Conservation (phyloP, 2,329 filamentous ascomycete species). For the Colletotrichum somersetense region DNA sequence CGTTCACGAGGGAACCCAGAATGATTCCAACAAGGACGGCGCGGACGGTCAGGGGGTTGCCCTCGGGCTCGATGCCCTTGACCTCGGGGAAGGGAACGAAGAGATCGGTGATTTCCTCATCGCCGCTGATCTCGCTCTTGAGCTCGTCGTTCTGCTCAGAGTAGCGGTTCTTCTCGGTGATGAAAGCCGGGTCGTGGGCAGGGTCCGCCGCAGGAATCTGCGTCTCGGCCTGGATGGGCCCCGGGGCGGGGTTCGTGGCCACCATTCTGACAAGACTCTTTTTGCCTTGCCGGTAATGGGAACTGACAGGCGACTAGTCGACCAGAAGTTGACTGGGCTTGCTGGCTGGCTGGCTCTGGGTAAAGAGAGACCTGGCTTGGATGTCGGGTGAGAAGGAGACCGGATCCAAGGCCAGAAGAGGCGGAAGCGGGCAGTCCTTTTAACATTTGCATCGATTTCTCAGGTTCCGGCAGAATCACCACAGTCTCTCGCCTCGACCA, state of each 20-base stretch:
- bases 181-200: conserved; percentile 21
- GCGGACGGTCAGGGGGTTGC: conserved; percentile 65
- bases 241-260: conserved; percentile 22
- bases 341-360: conserved; percentile 35
- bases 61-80: conserved; percentile 57
- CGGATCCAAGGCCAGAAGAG: no score
- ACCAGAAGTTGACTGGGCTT: conserved; percentile 18
- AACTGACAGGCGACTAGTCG: conserved; percentile 10
- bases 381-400: not conserved
- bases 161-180: conserved; percentile 30
- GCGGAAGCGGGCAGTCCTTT: conserved; percentile 9
- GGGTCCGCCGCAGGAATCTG: conserved; percentile 29
- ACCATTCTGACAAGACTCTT: conserved; percentile 15
- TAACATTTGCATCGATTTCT: not conserved
- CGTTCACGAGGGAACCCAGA: conserved; percentile 70
- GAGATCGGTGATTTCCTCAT: conserved; percentile 52
- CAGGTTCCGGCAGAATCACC: not conserved
- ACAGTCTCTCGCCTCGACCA: not conserved
- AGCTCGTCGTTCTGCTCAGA: conserved; percentile 36
- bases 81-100: conserved; percentile 57
- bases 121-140: conserved; percentile 42
- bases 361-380: conserved; percentile 29
- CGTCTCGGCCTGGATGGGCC: conserved; percentile 33
- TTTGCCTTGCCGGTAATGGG: conserved; percentile 10
- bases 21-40: conserved; percentile 67